Base-by-base conservation (phyloP, 169 alveolate genomes). In the Plasmodium knowlesi region DNA sequence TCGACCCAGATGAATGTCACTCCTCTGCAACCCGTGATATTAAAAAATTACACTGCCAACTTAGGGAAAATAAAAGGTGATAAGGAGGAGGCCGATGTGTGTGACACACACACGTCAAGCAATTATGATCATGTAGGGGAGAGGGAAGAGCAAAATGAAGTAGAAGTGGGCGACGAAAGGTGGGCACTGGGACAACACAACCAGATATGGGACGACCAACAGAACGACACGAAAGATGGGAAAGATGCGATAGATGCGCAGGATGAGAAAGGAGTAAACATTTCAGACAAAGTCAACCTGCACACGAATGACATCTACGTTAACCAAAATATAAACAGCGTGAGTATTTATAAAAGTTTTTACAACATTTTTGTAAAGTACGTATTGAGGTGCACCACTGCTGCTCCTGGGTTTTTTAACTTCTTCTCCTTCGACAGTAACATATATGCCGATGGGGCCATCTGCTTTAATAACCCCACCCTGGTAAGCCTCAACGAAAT, bases 331-430 rank as follows among this genome's bases (percentile, higher is more conserved):
- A 25, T 85, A 82, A 67, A 32, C 41, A 41, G 78, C 53, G 90
- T 86, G 0, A 83, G 94, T 16, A 78, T 85, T 37, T 94, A 93
- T 43, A 93, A 84, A 19, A 95, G 97, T 22, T 95, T 96, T 12
- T 96, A 78, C 50, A 91, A 95, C 54, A 92, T 93, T 25, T 81
- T 78, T 41, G 96, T 93, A 6, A 82, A 94, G 46, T 96, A 96
- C 71, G 98, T 97, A 4, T 37, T 97, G 70, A 83, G 98, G 16
- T 97, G 98, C 9, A 97, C 98, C 28, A 97, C 98, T 1, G 98
- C 98, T 14, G 98, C 98, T 12, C 98, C 98, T 0, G 97, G 96
- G 8, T 97, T 95, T 84, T 97, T 97, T 92, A 95, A 97, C 53
- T 96, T 96, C 46, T 81, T 97, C 80, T 91, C 93, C 54, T 84